Evolutionary conservation across 164 flowering plant genomes (phyloP), one percentile per base, ranked within the genome.

Genomic region (Malania oleifera): DNA sequence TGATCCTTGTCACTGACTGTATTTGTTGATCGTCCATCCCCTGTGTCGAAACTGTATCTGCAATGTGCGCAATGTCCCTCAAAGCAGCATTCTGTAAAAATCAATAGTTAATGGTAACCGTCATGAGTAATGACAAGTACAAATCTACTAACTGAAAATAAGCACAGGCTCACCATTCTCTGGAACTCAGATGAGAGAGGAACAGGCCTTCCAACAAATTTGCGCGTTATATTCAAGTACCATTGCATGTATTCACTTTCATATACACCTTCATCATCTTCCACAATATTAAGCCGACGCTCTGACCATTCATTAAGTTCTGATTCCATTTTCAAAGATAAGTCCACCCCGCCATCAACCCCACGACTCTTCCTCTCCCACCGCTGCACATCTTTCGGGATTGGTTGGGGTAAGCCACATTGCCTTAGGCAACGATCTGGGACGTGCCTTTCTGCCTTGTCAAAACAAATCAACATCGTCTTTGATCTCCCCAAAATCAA

Each of bases 361-460:
- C 83, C 83, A 45, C 85, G 82, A 50, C 78, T 80, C 75, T 82
- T 84, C 49, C 85, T 77, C 62, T 80, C 81, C 90, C 90, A 84
- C 27, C 62, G 56, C 43, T 61, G 62, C 47, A 84, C 81, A 52
- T 74, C 75, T 52, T 74, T 63, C 10, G 91, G 91, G 40, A 84
- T 75, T 3, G 70, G 64, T 61, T 84, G 91, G 55, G 24, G 67
- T 71, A 80, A 51, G 54, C 82, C 87, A 68, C 61, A 80, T 63
- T 84, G 91, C 65, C 85, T 72, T n/a, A 84, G 41, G 70, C 83
- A 78, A 24, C 91, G 83, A 66, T 82, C 82, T 3, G 87, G 91
- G 8, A 80, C 81, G 67, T 84, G 91, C 55, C 91, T 75, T 57
- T 82, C 87, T 50, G 91, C 90, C 75, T 84, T 84, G 69, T 84